Evolutionary conservation across 2,329 filamentous ascomycete species (phyloP).

Genomic region (Colletotrichum gigasporum): DNA sequence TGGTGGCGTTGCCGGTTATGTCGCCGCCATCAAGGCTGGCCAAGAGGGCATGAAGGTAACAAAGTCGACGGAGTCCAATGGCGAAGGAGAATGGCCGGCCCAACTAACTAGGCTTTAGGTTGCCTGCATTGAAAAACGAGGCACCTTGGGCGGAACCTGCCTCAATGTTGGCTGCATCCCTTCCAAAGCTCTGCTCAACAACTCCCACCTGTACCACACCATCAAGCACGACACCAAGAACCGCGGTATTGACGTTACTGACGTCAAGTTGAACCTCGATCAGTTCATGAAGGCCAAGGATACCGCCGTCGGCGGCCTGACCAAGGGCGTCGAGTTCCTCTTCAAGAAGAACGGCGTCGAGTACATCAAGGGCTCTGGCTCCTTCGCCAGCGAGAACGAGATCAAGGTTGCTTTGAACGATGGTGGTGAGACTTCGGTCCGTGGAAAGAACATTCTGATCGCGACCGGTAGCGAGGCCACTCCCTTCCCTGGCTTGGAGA

Average conservation of each 20-base stretch:
- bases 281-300: slow-evolving; percentile 99
- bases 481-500: slow-evolving; percentile 93
- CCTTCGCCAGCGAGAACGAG: slow-evolving; percentile 89
- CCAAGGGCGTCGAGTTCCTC: slow-evolving; percentile 97
- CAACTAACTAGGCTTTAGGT: slow-evolving; percentile 65
- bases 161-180: slow-evolving; percentile 99
- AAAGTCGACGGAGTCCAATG: no score
- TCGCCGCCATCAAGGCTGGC: slow-evolving; percentile 98
- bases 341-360: slow-evolving; percentile 99
- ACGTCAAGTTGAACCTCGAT: slow-evolving; percentile 93
- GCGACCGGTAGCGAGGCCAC: slow-evolving; percentile 96
- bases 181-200: slow-evolving; percentile 99
- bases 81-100: no score
- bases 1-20: slow-evolving; percentile 97
- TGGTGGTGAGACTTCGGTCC: slow-evolving; percentile 86
- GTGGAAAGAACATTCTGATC: slow-evolving; percentile 97
- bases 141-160: slow-evolving; percentile 93
- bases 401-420: slow-evolving; percentile 91
- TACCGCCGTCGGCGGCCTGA: slow-evolving; percentile 84
- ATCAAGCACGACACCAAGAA: slow-evolving; percentile 96
- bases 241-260: slow-evolving; percentile 95
- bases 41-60: slow-evolving; percentile 96
- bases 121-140: slow-evolving; percentile 98
- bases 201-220: slow-evolving; percentile 98
- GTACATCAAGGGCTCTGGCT: slow-evolving; percentile 92